These are phyloP conservation scores for Mycena indigotica DNA, from an alignment of 768 basidiomycete species.

Conservation along the genomic window DNA sequence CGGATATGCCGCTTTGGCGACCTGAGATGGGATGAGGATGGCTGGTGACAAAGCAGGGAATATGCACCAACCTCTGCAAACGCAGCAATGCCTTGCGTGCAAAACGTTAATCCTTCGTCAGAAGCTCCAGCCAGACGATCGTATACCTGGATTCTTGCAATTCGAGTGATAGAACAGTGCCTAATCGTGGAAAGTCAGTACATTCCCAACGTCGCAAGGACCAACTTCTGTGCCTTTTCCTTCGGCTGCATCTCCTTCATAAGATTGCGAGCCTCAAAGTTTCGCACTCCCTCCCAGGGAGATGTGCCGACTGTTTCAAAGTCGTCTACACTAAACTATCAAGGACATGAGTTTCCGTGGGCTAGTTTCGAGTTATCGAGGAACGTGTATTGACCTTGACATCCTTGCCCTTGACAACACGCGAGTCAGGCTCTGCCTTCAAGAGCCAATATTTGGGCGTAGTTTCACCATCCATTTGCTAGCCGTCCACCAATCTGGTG, in stretches of 20 bases:
- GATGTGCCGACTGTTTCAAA: slow-evolving; percentile 72
- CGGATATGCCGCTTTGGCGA: slow-evolving; percentile 84
- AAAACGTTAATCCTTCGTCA: slow-evolving; percentile 7
- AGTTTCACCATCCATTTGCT: slow-evolving; percentile 1
- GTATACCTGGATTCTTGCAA: slow-evolving; percentile 74
- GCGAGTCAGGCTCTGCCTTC: slow-evolving; percentile 86
- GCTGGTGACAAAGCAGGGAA: slow-evolving; percentile 1
- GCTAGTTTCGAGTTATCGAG: no score
- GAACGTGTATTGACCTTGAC: no score
- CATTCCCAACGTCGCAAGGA: background rate
- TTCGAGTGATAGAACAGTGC: slow-evolving; percentile 88
- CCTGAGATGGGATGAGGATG: slow-evolving; percentile 41
- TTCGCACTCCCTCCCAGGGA: slow-evolving; percentile 87
- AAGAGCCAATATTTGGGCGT: slow-evolving; percentile 62
- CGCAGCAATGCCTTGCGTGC: slow-evolving; percentile 65
- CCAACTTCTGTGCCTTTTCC: slow-evolving; percentile 72
- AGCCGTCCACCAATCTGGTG: background rate
- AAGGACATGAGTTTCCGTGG: no score
- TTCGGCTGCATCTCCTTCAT: slow-evolving; percentile 81
- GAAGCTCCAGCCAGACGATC: slow-evolving; percentile 13
- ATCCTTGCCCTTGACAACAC: slow-evolving; percentile 83
- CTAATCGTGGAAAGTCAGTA: slow-evolving; percentile 37
- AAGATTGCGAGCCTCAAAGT: slow-evolving; percentile 78
- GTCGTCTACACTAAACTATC: slow-evolving; percentile 85
- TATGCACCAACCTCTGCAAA: slow-evolving; percentile 67